Base-by-base conservation (phyloP, 352 stramenopile genomes). In the Thalassiosira livingstoniorum region DNA sequence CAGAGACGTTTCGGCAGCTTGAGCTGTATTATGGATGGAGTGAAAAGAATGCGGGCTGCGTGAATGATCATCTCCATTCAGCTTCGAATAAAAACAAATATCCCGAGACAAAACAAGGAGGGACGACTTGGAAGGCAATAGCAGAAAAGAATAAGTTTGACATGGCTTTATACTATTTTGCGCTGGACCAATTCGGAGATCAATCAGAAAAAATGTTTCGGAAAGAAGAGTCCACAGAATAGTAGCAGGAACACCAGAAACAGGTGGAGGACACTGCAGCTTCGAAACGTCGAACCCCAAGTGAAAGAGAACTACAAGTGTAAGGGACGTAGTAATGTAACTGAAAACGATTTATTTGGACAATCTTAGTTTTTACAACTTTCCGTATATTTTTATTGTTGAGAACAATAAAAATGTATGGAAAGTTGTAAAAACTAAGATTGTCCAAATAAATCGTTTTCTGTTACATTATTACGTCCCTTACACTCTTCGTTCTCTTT, bases 1-100 rank as follows among this genome's bases (percentile, higher is more conserved):
- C n/a, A n/a, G 78, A 87, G 64, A 75, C 82, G 42, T 84, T 89
- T 23, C 60, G 66, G 37, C 67, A 76, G 5, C 58, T 89, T 0
- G 68, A 87, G 54, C 13, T 66, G 29, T 87, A 87, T 35, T 89
- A 75, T 80, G 78, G 73, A 23, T 89, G 78, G 78, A 78, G 74
- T 13, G 76, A 84, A 42, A 64, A 62, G 25, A 72, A 74, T 37
- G 62, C 13, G 35, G 76, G 76, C 1, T 84, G 76, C 42, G 76
- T 84, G 10, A 47, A 78, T 29, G 53, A 65, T 29, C 63, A 79
- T 35, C 37, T 84, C 1, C 61, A 82, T 71, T 53, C 29, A 4
- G 53, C 76, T 51, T 78, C 54, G 21, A 84, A 84, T 21, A 79
- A 78, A 7, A 84, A 84, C 35, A 83, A 78, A 43, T 84, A 84